These are phyloP conservation scores for Chlamydomonas sp. DNA, from an alignment of 139 green algal species.

Conservation along the genomic window DNA sequence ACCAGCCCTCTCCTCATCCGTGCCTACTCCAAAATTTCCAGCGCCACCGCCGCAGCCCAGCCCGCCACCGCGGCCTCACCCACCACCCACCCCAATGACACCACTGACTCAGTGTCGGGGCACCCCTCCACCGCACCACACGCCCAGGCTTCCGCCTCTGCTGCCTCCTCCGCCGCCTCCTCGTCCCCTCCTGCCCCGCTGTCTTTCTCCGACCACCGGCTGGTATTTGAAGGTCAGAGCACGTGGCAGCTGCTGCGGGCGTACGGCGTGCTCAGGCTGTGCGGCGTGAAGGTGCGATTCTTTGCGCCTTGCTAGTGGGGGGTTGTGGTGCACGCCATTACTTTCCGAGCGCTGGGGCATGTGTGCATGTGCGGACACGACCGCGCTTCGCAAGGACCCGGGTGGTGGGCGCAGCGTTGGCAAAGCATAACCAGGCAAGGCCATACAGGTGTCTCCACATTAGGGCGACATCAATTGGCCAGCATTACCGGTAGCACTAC, in stretches of 20 bases:
- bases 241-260: slow-evolving; percentile 45
- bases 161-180: neutral
- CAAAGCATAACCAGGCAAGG: no score
- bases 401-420: no score
- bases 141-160: neutral
- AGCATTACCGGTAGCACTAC: no score
- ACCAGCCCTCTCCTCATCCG: no score
- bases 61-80: neutral
- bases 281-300: neutral
- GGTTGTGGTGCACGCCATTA: neutral
- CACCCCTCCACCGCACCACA: neutral
- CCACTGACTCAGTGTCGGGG: neutral
- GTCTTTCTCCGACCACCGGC: slow-evolving; percentile 23
- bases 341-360: neutral
- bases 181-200: neutral
- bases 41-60: neutral
- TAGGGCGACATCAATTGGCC: no score
- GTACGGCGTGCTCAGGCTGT: slow-evolving; percentile 43
- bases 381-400: no score
- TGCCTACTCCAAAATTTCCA: neutral
- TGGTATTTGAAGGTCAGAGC: slow-evolving; percentile 37
- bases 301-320: neutral
- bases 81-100: neutral
- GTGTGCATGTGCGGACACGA: no score
- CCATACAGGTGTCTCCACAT: no score